Conservation (phyloP, 148 eudicot genomes). For the Chenopodium suecicum region DNA sequence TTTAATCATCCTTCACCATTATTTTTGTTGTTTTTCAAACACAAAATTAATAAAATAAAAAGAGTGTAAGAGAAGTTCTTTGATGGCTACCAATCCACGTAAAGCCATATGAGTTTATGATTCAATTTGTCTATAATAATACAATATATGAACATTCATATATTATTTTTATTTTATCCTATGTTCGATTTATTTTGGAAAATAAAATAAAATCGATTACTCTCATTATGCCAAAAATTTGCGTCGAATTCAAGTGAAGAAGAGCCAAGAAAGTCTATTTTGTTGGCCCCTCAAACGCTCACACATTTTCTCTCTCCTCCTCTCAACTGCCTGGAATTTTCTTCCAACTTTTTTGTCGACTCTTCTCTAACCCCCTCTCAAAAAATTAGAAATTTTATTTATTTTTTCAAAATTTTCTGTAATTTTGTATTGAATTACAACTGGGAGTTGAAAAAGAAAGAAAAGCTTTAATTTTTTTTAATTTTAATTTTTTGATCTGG, state of each 20-base stretch:
- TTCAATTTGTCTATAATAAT: too few relatives aligned
- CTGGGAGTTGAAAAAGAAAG: neutral
- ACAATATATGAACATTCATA: neutral
- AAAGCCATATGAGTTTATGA: neutral
- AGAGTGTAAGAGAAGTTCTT: neutral
- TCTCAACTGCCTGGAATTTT: constrained; percentile 25
- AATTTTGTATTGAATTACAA: constrained; percentile 1
- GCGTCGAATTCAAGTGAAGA: constrained; percentile 27
- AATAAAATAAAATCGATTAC: too few relatives aligned
- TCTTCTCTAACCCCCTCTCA: neutral
- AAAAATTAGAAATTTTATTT: neutral
- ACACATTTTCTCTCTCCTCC: neutral
- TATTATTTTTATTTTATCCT: too few relatives aligned
- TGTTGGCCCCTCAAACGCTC: constrained; percentile 8
- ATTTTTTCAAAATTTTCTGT: neutral
- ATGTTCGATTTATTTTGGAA: too few relatives aligned
- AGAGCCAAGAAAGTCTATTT: constrained; percentile 28
- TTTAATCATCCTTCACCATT: too few relatives aligned
- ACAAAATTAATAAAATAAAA: too few relatives aligned
- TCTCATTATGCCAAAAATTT: neutral
- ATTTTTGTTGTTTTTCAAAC: neutral
- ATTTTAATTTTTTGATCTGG: constrained; percentile 34
- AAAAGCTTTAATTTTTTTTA: neutral
- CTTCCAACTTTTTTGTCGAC: constrained; percentile 15
- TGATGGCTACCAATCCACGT: neutral